Evolutionary conservation across 2,329 filamentous ascomycete genomes (phyloP).

Genomic region (Exophiala sp.): DNA sequence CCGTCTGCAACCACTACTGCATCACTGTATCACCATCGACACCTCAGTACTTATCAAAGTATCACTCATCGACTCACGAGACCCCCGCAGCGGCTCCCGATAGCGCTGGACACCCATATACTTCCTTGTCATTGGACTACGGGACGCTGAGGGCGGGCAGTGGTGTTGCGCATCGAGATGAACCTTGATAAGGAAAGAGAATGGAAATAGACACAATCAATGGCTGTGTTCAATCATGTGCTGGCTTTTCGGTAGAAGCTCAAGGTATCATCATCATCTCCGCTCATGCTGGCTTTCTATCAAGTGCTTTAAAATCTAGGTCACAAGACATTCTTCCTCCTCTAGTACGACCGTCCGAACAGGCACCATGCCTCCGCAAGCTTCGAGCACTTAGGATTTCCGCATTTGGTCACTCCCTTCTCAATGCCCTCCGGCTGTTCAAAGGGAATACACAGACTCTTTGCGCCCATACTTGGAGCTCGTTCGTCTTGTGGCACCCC

Average conservation of each 20-base stretch:
- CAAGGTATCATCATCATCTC: conserved; percentile 2
- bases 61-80: not conserved
- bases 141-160: not conserved
- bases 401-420: conserved; percentile 78
- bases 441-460: conserved; percentile 72
- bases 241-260: conserved; percentile 9
- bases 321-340: not conserved
- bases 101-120: conserved; percentile 3
- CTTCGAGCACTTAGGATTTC: conserved; percentile 76
- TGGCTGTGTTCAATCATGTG: not conserved
- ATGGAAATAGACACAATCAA: not conserved
- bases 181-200: not conserved
- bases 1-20: not conserved
- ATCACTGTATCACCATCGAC: conserved; percentile 3
- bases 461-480: conserved; percentile 69
- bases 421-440: conserved; percentile 78
- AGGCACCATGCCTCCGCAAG: conserved; percentile 82
- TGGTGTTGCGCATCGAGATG: not conserved
- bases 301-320: not conserved
- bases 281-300: conserved; percentile 1
- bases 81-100: conserved; percentile 14
- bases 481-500: conserved; percentile 69
- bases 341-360: conserved; percentile 62
- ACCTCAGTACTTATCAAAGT: not conserved
- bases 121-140: conserved; percentile 1